Conservation (phyloP, 805 yeast species). For the Candida qinlingensis region DNA sequence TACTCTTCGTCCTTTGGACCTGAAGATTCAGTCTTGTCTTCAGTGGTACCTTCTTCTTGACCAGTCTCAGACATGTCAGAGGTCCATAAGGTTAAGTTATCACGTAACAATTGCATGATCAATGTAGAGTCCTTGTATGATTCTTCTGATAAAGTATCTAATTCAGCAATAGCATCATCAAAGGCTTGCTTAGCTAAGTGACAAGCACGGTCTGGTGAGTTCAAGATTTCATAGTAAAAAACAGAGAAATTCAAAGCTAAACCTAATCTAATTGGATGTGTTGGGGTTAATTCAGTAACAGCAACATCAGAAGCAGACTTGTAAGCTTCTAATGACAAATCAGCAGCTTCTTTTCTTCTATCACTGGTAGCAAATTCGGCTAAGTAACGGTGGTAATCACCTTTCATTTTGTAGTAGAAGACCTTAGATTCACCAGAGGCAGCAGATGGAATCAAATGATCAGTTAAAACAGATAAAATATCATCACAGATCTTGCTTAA, state of each 20-base stretch:
- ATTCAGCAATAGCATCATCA: slow-evolving; percentile 98
- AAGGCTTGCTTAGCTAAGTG: slow-evolving; percentile 98
- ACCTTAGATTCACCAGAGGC: slow-evolving; percentile 97
- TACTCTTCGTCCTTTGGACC: slow-evolving; percentile 28
- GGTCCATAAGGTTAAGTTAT: slow-evolving; percentile 97
- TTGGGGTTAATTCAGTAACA: slow-evolving; percentile 93
- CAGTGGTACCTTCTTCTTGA: slow-evolving; percentile 46
- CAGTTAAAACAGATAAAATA: slow-evolving; percentile 79
- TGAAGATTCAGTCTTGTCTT: slow-evolving; percentile 25
- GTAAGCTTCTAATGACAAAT: slow-evolving; percentile 89
- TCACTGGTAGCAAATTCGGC: slow-evolving; percentile 94
- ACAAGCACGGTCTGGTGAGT: slow-evolving; percentile 98
- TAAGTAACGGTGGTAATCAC: slow-evolving; percentile 98
- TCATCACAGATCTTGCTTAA: slow-evolving; percentile 92
- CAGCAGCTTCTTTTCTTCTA: slow-evolving; percentile 89
- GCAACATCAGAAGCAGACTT: slow-evolving; percentile 96
- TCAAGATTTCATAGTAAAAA: slow-evolving; percentile 95
- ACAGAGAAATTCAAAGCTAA: slow-evolving; percentile 97
- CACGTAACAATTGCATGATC: slow-evolving; percentile 98
- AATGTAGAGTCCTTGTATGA: slow-evolving; percentile 97
- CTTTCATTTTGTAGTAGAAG: slow-evolving; percentile 98
- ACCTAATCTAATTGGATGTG: slow-evolving; percentile 97
- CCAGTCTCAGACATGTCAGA: slow-evolving; percentile 85
- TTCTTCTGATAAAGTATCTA: slow-evolving; percentile 96
- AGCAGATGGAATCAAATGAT: slow-evolving; percentile 90